These are phyloP conservation scores for Infundibulicybe gibba DNA, from an alignment of 768 basidiomycete genomes.

Conservation along the genomic window DNA sequence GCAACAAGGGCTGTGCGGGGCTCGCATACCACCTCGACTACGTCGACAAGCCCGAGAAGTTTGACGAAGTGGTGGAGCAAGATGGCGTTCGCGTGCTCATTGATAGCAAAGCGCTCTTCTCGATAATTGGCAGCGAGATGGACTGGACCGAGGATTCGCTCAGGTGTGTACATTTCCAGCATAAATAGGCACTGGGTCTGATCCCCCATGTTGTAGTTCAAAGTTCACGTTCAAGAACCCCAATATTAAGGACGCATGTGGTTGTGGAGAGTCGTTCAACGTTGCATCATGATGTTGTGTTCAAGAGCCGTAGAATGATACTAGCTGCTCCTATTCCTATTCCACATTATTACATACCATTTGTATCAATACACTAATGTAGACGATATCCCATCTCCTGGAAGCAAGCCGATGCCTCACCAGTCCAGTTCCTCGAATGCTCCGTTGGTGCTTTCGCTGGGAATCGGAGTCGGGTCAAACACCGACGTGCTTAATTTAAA, in stretches of 20 bases:
- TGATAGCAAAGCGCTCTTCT: constrained; percentile 95
- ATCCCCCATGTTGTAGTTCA: constrained; percentile 23
- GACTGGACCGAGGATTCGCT: constrained; percentile 94
- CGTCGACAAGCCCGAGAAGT: constrained; percentile 83
- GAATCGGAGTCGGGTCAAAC: too few relatives aligned
- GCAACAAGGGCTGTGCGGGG: constrained; percentile 96
- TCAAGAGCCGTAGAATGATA: too few relatives aligned
- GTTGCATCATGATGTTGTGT: constrained; percentile 37
- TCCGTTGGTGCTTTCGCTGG: too few relatives aligned
- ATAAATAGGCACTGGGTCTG: background rate
- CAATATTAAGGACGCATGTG: constrained; percentile 92
- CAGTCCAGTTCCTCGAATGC: too few relatives aligned
- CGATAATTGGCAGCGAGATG: constrained; percentile 99
- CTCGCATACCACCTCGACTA: constrained; percentile 90
- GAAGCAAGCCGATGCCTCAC: too few relatives aligned
- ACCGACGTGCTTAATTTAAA: too few relatives aligned
- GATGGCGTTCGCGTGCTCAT: constrained; percentile 92
- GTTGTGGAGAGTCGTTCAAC: constrained; percentile 91
- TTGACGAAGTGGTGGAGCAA: constrained; percentile 96
- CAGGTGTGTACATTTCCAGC: constrained; percentile 43
- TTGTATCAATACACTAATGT: too few relatives aligned
- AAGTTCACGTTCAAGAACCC: constrained; percentile 87
- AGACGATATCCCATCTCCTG: too few relatives aligned
- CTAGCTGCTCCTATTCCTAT: too few relatives aligned
- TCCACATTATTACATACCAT: too few relatives aligned